A percentile compares a stretch with the other conserved stretches of the same genome.
Conservation (phyloP, 352 stramenopile genomes). For the Pythium aristosporum region DNA sequence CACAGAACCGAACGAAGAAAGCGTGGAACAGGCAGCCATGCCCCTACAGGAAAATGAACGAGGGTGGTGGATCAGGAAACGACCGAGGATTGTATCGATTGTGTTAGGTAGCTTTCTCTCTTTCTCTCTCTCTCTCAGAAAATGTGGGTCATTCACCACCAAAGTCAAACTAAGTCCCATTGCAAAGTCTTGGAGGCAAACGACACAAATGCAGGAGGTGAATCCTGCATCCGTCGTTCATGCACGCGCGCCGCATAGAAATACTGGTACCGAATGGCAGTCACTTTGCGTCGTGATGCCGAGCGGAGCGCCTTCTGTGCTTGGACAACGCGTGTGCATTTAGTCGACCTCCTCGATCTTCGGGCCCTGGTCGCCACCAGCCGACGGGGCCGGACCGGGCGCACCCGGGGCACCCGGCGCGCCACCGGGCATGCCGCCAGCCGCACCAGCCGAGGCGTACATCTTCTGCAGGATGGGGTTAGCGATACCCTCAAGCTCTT, state of each 20-base stretch:
- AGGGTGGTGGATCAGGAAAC: neutral
- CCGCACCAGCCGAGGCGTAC: conserved; percentile 71
- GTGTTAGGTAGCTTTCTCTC: conserved; percentile 11
- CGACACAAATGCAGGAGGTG: neutral
- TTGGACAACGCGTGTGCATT: conserved; percentile 20
- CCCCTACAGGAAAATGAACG: no score
- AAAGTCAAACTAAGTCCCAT: conserved; percentile 21
- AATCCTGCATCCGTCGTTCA: neutral
- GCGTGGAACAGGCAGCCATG: no score
- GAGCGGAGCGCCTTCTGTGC: neutral
- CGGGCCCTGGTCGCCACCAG: conserved; percentile 45
- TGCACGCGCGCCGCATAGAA: conserved; percentile 1
- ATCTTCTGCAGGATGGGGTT: conserved; percentile 99
- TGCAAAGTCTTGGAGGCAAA: conserved; percentile 21
- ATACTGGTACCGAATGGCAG: neutral
- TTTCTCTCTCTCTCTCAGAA: neutral
- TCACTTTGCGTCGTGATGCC: neutral
- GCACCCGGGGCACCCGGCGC: conserved; percentile 27
- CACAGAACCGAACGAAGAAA: no score
- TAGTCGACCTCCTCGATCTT: conserved; percentile 83
- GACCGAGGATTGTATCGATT: conserved; percentile 3
- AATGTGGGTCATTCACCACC: conserved; percentile 5
- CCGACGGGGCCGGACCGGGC: conserved; percentile 24
- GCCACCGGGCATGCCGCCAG: conserved; percentile 44
- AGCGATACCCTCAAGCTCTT: conserved; percentile 97